phyloP scores from a whole-genome alignment of 257 asterid genomes.

The Solanum microdontum region DNA sequence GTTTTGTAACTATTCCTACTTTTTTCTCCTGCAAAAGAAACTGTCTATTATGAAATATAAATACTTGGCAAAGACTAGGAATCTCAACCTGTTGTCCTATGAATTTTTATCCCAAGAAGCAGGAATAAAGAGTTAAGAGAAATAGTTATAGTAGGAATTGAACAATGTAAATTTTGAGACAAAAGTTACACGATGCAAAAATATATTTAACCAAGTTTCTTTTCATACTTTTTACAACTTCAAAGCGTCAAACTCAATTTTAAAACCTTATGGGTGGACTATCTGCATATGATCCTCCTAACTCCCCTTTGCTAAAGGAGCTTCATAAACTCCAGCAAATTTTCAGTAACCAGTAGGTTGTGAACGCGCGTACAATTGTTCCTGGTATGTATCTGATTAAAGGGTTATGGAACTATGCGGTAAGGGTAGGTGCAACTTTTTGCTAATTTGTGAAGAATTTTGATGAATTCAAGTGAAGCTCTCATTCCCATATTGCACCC shows the following conservation, averaged over 20 bases:
- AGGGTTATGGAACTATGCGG: not conserved
- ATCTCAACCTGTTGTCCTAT: not conserved
- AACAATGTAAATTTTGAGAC: not conserved
- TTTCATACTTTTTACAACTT: not conserved
- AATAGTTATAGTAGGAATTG: not conserved
- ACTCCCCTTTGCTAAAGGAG: not conserved
- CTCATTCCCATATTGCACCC: not conserved
- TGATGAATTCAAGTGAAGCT: not conserved
- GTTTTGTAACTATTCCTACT: not conserved
- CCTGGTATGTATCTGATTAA: not conserved
- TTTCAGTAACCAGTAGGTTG: not conserved
- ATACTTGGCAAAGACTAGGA: not conserved
- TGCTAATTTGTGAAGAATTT: not conserved
- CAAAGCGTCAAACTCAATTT: not conserved
- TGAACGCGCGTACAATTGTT: not conserved
- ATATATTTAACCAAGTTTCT: not conserved
- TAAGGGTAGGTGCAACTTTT: not conserved
- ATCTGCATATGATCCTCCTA: not conserved
- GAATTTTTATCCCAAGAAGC: not conserved
- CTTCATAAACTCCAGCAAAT: not conserved
- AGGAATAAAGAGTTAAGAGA: not conserved
- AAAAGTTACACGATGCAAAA: not conserved
- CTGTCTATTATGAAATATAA: not conserved
- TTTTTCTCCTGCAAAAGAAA: not conserved
- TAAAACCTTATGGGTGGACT: not conserved